Evolutionary conservation across 2,329 filamentous ascomycete genomes (phyloP).

Genomic region (Aspergillus sp.): DNA sequence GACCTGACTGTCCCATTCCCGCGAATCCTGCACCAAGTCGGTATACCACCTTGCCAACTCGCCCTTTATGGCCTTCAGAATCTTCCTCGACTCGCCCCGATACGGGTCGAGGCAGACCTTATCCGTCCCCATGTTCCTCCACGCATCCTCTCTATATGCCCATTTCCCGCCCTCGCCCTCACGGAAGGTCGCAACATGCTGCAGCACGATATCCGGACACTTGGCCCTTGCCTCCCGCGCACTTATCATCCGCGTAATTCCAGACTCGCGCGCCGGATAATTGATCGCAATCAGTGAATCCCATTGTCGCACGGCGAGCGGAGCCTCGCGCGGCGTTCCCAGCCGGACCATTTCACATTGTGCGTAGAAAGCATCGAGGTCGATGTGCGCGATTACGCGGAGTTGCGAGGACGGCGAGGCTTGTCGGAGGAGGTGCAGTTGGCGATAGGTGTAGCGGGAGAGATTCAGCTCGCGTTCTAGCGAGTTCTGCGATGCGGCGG

Average conservation of each 20-base stretch:
- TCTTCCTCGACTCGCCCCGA: conserved; percentile 79
- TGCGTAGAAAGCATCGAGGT: conserved; percentile 96
- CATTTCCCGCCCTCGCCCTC: conserved; percentile 84
- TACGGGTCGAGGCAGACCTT: conserved; percentile 97
- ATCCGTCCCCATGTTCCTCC: conserved; percentile 78
- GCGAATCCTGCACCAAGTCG: conserved; percentile 25
- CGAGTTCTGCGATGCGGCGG: conserved; percentile 43
- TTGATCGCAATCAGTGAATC: conserved; percentile 95
- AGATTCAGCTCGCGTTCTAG: neutral
- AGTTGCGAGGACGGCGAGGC: conserved; percentile 76
- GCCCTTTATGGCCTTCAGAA: conserved; percentile 78
- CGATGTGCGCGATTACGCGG: conserved; percentile 86
- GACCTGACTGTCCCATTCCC: conserved; percentile 11
- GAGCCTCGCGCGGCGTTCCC: conserved; percentile 71
- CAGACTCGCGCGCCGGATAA: conserved; percentile 83
- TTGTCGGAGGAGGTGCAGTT: conserved; percentile 75
- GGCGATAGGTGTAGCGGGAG: conserved; percentile 83
- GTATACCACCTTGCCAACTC: conserved; percentile 59
- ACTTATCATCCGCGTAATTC: conserved; percentile 78
- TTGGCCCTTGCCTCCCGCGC: conserved; percentile 81
- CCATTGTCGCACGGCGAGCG: conserved; percentile 94
- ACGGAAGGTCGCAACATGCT: conserved; percentile 94
- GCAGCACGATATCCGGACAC: conserved; percentile 81
- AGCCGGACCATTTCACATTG: conserved; percentile 95
- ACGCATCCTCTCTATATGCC: conserved; percentile 85